Evolutionary conservation across 495 filamentous ascomycete genomes (phyloP).

Genomic region (Aspergillus haitiensis): DNA sequence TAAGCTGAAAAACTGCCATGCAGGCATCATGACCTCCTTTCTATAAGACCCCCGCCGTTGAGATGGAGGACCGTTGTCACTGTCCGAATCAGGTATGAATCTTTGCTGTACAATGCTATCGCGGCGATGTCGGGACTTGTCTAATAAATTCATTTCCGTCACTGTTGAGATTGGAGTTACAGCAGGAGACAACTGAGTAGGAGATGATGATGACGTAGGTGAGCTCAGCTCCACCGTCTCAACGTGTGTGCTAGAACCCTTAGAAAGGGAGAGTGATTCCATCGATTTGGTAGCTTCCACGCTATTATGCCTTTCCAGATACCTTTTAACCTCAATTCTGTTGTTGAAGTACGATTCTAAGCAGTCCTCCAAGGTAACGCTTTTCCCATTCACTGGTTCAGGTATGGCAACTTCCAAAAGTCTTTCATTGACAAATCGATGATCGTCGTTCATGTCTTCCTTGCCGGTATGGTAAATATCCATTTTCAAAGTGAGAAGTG

Average conservation of each 20-base stretch:
- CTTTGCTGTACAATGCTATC: conserved; percentile 65
- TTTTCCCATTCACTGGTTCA: conserved; percentile 57
- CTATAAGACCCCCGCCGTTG: conserved; percentile 54
- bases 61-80: conserved; percentile 23
- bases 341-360: conserved; percentile 95
- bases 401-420: conserved; percentile 85
- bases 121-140: conserved; percentile 38
- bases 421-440: conserved; percentile 90
- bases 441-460: conserved; percentile 80
- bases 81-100: conserved; percentile 48
- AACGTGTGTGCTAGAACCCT: conserved; percentile 53
- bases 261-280: conserved; percentile 45
- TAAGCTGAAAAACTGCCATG: conserved; percentile 95
- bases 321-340: conserved; percentile 81
- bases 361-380: conserved; percentile 81
- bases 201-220: conserved; percentile 43
- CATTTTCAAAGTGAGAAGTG: conserved; percentile 88
- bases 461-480: conserved; percentile 90
- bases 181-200: conserved; percentile 36
- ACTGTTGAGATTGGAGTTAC: conserved; percentile 36
- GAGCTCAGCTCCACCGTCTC: conserved; percentile 59
- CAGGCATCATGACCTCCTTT: conserved; percentile 90
- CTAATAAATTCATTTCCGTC: conserved; percentile 29
- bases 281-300: conserved; percentile 50
- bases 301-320: conserved; percentile 66